These are phyloP conservation scores for Bacidia gigantensis DNA, from an alignment of 495 filamentous ascomycete genomes.

Conservation along the genomic window DNA sequence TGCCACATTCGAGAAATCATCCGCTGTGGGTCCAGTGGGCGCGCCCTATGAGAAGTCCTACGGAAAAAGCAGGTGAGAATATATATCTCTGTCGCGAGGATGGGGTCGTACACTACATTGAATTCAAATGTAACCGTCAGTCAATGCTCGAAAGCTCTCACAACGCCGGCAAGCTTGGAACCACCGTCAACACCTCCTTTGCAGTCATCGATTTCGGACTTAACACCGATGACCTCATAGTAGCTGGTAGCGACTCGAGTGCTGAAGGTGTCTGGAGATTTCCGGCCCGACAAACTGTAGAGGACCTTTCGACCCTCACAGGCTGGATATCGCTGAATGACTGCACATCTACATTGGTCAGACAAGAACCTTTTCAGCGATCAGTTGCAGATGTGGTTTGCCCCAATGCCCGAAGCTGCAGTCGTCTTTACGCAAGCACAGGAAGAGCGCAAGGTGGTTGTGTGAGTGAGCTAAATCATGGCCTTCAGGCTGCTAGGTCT, in stretches of 20 bases:
- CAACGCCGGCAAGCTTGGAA: conserved; percentile 44
- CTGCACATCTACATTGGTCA: conserved; percentile 13
- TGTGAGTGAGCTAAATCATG: conserved; percentile 57
- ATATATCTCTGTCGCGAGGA: conserved; percentile 74
- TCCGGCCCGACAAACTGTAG: conserved; percentile 32
- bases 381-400: background rate
- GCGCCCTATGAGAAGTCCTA: conserved; percentile 44
- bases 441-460: conserved; percentile 45
- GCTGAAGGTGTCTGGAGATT: conserved; percentile 65
- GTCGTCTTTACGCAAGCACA: conserved; percentile 42
- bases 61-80: conserved; percentile 41
- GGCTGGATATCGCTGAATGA: conserved; percentile 81
- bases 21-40: conserved; percentile 53
- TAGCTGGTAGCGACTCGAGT: conserved; percentile 71
- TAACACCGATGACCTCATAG: conserved; percentile 54
- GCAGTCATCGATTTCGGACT: conserved; percentile 38
- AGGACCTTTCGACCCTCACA: conserved; percentile 43
- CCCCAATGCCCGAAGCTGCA: background rate
- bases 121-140: conserved; percentile 4
- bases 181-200: conserved; percentile 53
- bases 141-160: conserved; percentile 31
- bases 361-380: conserved; percentile 16
- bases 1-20: conserved; percentile 13
- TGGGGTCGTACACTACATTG: conserved; percentile 39
- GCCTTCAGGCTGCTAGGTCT: conserved; percentile 49